A percentile compares a stretch with the other conserved stretches of the same genome.
These are phyloP conservation scores for Wickerhamiella sorbophila DNA, from an alignment of 805 yeast genomes.

Conservation along the genomic window DNA sequence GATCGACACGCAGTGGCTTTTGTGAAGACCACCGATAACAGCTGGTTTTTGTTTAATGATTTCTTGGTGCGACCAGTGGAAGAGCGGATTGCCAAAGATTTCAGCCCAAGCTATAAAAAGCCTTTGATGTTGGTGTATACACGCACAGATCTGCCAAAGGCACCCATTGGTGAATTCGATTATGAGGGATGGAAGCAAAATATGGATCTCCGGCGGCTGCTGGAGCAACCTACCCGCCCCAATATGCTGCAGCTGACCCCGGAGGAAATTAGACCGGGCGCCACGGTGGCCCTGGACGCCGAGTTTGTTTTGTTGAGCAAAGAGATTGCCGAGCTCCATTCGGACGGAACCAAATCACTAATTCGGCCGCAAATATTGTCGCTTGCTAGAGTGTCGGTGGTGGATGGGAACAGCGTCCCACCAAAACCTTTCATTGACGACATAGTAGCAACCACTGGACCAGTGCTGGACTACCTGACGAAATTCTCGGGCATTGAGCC, in stretches of 20 bases:
- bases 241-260: conserved; percentile 60
- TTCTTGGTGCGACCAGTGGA: conserved; percentile 67
- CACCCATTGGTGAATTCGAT: too few species aligned
- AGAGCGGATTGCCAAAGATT: conserved; percentile 63
- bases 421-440: conserved; percentile 76
- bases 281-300: conserved; percentile 86
- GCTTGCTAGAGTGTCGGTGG: conserved; percentile 77
- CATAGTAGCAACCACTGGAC: conserved; percentile 56
- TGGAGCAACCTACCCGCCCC: conserved; percentile 59
- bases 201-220: conserved; percentile 51
- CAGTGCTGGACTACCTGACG: conserved; percentile 73
- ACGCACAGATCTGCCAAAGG: conserved; percentile 5
- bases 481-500: conserved; percentile 86
- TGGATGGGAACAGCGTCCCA: conserved; percentile 49
- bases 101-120: conserved; percentile 66
- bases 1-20: conserved; percentile 27
- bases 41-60: conserved; percentile 83
- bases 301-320: conserved; percentile 78
- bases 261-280: conserved; percentile 63
- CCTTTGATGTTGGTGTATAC: conserved; percentile 30
- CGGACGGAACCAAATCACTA: conserved; percentile 53
- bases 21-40: conserved; percentile 18
- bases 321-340: conserved; percentile 64
- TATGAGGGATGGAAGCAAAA: conserved; percentile 34
- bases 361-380: conserved; percentile 63